Percentiles rank a stretch among this genome's conserved stretches.
Evolutionary conservation across 2,329 filamentous ascomycete species (phyloP).

Genomic region (Botrytis galanthina): DNA sequence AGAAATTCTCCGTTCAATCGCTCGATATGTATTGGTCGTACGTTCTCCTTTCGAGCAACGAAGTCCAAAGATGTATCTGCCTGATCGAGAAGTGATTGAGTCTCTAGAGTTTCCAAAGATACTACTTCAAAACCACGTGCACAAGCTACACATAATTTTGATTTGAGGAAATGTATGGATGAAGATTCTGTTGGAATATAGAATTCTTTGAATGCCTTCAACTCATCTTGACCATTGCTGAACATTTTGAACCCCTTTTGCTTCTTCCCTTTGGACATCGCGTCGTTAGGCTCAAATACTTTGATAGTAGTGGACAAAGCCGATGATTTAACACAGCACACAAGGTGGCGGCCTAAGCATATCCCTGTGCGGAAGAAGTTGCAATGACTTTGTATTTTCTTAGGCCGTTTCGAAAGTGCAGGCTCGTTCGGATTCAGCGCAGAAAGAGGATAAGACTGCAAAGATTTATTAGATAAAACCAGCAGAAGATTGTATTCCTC

Average conservation of each 20-base stretch:
- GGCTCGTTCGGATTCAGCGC: constrained; percentile 83
- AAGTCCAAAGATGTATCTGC: constrained; percentile 98
- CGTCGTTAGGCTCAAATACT: constrained; percentile 97
- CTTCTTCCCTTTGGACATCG: constrained; percentile 89
- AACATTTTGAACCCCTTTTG: constrained; percentile 98
- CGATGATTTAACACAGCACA: constrained; percentile 94
- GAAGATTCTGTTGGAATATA: constrained; percentile 99
- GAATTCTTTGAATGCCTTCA: constrained; percentile 97
- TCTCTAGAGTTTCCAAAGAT: constrained; percentile 94
- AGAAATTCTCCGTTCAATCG: constrained; percentile 95
- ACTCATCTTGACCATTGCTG: constrained; percentile 85
- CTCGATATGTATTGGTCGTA: constrained; percentile 95
- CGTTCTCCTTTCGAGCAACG: constrained; percentile 87
- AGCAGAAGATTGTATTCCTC: constrained; percentile 92
- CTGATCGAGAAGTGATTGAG: constrained; percentile 93
- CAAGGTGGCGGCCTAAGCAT: constrained; percentile 87
- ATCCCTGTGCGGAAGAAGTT: constrained; percentile 99
- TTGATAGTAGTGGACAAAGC: constrained; percentile 95
- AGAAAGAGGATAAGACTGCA: constrained; percentile 84
- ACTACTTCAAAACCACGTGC: constrained; percentile 96
- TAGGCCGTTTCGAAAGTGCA: constrained; percentile 76
- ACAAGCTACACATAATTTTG: constrained; percentile 94
- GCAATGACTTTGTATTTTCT: constrained; percentile 95
- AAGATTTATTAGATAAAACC: constrained; percentile 88
- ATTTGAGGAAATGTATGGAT: constrained; percentile 95